phyloP scores from a whole-genome alignment of 139 green algal species.

The Chloropicon primus region DNA sequence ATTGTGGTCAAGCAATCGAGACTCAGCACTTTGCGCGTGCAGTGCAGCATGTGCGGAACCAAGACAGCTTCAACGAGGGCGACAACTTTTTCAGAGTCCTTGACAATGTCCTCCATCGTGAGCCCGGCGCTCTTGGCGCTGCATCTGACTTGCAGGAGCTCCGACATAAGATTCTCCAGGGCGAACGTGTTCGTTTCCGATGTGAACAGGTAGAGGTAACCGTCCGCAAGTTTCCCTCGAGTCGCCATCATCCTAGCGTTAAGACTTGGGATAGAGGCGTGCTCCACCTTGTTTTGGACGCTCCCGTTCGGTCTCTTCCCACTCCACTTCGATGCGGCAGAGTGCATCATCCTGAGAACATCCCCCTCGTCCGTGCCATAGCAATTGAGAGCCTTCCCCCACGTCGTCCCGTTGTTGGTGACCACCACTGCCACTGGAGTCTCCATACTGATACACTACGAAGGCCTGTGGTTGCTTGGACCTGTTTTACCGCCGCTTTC shows the following conservation, averaged over 20 bases:
- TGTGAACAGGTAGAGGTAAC: not conserved
- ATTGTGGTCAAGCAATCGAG: too few species aligned
- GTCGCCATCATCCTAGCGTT: not conserved
- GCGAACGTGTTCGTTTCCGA: not conserved
- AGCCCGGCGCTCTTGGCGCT: not conserved
- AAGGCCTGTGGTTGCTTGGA: too few species aligned
- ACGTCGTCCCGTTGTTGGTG: not conserved
- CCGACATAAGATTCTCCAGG: not conserved
- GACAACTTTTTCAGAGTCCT: not conserved
- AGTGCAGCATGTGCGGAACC: not conserved
- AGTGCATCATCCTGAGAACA: too few species aligned
- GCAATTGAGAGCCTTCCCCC: not conserved
- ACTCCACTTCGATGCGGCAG: too few species aligned
- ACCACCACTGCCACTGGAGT: not conserved
- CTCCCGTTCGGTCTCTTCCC: not conserved
- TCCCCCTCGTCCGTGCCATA: not conserved
- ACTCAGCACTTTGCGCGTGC: not conserved
- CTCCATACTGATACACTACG: too few species aligned
- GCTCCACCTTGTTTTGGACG: not conserved
- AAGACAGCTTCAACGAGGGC: not conserved
- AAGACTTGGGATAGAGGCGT: not conserved
- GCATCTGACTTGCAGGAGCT: not conserved
- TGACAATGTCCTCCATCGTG: not conserved
- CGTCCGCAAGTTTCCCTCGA: not conserved
- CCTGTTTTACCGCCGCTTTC: too few species aligned